Evolutionary conservation across 139 green algal genomes (phyloP), one percentile per base, ranked within the genome.

Genomic region (Chlorella sp.): DNA sequence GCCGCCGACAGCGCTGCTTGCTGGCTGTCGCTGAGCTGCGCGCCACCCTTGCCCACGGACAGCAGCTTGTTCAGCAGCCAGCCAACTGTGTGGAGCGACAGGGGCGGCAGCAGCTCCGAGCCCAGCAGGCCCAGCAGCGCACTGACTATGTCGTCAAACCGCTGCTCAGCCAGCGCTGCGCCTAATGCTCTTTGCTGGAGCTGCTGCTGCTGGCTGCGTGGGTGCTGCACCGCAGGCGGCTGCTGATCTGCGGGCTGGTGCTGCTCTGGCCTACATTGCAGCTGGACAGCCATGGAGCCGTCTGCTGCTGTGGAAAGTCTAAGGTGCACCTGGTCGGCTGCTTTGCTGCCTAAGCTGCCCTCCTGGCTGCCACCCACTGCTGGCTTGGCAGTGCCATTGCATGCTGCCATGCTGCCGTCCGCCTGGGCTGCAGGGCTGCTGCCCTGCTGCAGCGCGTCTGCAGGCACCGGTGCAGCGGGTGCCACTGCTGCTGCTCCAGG

Each of bases 61-160:
- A 94, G 85, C 55, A 95, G 87, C 78, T 93, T 90, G 41, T 81
- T 28, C 13, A 96, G 83, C 69, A 95, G 87, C 86, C 89, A 92
- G n/a, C 76, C 89, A 0, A 88, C 38, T 18, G 90, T 73, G 86
- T 82, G 90, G 30, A 96, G 85, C 4, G 74, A 86, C 12, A 90
- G 56, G 12, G 89, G 78, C 4, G 93, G 92, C 88, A 96, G 75
- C 73, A 90, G 63, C 23, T 85, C 73, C 47, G 87, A 79, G 21
- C 76, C 39, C 82, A 95, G 81, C 74, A 91, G 68, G 9, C 15
- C 28, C 72, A 91, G 92, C 85, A 95, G 80, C 30, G 87, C 86
- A 15, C 89, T 79, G 0, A 87, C 71, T 20, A 94, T 16, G 56
- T 94, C 85, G 3, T 51, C 63, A 87, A 72, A 88, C n/a, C 38